Evolutionary conservation across 176 grass and related monocot species (phyloP).

Genomic region (Musa schizocarpa): DNA sequence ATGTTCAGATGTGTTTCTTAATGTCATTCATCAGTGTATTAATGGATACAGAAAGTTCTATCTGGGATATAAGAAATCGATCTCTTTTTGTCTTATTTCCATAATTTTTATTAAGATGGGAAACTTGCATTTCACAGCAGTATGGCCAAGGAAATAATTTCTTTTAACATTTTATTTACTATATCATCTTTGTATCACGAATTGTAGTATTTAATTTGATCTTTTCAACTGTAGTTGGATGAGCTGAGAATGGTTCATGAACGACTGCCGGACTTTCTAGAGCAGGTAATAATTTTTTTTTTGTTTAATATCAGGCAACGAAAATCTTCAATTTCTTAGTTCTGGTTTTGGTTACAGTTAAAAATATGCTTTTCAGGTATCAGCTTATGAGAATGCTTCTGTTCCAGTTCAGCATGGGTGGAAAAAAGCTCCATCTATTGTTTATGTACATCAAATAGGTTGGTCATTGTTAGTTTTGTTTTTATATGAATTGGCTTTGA

Average conservation of each 20-base stretch:
- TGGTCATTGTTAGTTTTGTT: conserved; percentile 7
- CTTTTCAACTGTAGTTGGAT: conserved; percentile 46
- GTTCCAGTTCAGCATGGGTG: conserved; percentile 47
- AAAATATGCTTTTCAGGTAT: conserved; percentile 58
- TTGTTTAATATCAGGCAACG: conserved; percentile 17
- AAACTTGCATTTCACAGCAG: background rate
- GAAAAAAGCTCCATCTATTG: conserved; percentile 62
- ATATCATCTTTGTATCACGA: background rate
- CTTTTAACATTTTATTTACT: background rate
- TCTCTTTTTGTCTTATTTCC: too few species aligned
- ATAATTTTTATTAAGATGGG: background rate
- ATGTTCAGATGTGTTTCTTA: too few species aligned
- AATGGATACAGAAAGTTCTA: too few species aligned
- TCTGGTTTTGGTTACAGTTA: conserved; percentile 19
- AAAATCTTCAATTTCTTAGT: conserved; percentile 1
- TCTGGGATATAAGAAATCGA: too few species aligned
- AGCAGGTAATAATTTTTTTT: conserved; percentile 52
- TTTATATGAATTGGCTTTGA: conserved; percentile 1
- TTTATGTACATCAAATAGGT: conserved; percentile 98
- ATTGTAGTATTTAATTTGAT: conserved; percentile 8
- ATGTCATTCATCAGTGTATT: too few species aligned
- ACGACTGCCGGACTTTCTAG: conserved; percentile 74
- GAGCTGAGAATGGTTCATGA: conserved; percentile 91
- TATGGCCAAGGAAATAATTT: too few species aligned
- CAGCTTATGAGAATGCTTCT: conserved; percentile 62